phyloP scores from a whole-genome alignment of 1,139 yeast genomes.

The Saccharomyces hybrid region DNA sequence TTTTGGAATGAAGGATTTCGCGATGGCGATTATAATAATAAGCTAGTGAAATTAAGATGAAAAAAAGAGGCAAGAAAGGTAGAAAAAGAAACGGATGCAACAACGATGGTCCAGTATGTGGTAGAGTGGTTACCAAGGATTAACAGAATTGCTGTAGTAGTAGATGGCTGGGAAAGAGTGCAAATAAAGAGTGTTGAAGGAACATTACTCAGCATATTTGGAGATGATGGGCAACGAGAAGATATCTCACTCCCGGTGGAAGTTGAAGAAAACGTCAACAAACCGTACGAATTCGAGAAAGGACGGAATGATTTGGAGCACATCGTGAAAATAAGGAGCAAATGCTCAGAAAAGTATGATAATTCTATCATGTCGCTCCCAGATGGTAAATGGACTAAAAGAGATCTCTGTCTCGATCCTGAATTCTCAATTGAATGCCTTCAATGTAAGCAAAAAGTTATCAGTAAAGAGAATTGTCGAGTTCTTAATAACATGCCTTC shows the following conservation, averaged over 20 bases:
- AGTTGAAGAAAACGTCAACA: neutral
- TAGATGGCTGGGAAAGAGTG: constrained; percentile 9
- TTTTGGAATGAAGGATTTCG: neutral
- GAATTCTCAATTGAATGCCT: constrained; percentile 8
- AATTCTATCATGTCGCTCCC: constrained; percentile 12
- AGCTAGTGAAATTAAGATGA: neutral
- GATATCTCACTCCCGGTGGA: neutral
- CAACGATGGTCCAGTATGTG: constrained; percentile 2
- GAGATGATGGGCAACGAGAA: neutral
- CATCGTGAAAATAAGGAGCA: neutral
- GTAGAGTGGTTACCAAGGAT: constrained; percentile 18
- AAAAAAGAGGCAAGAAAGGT: neutral
- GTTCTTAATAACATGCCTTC: constrained; percentile 69
- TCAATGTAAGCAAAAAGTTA: constrained; percentile 11
- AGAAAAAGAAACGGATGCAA: neutral
- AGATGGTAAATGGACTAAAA: constrained; percentile 19
- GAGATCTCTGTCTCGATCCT: constrained; percentile 2
- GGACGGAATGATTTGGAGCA: neutral
- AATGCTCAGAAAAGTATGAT: constrained; percentile 6
- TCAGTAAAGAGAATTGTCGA: constrained; percentile 13
- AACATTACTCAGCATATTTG: neutral
- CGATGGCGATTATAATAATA: neutral
- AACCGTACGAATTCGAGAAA: neutral
- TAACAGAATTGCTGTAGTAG: constrained; percentile 11
- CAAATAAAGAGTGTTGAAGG: constrained; percentile 1